Evolutionary conservation across 495 filamentous ascomycete species (phyloP).

Genomic region (Cercophora newfieldiana): DNA sequence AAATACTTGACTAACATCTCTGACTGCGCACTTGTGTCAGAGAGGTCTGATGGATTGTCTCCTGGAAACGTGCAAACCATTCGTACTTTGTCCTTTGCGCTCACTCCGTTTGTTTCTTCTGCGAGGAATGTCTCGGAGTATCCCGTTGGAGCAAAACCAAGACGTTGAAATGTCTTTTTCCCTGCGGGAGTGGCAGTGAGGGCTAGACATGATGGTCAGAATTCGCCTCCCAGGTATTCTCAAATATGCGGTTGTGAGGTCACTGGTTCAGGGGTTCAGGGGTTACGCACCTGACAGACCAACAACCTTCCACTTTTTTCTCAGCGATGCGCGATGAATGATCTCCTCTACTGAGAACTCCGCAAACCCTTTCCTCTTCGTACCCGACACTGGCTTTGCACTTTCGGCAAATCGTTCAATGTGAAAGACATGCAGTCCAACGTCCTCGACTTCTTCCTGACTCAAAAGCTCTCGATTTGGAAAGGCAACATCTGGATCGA

Average conservation of each 20-base stretch:
- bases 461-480: conserved; percentile 39
- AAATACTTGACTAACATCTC: background rate
- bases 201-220: conserved; percentile 20
- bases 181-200: conserved; percentile 34
- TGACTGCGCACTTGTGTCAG: background rate
- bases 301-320: conserved; percentile 26
- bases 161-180: conserved; percentile 26
- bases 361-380: conserved; percentile 17
- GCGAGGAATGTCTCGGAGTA: conserved; percentile 31
- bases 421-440: conserved; percentile 40
- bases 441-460: conserved; percentile 24
- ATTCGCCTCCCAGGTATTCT: no score
- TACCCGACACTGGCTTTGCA: no score
- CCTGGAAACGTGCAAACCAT: background rate
- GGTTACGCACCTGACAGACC: conserved; percentile 32
- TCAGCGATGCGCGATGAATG: conserved; percentile 12
- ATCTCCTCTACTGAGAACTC: conserved; percentile 29
- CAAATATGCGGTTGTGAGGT: background rate
- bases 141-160: conserved; percentile 33
- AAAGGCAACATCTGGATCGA: conserved; percentile 65
- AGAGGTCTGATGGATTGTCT: background rate
- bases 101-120: background rate
- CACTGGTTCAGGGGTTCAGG: background rate
- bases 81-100: background rate
- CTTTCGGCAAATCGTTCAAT: conserved; percentile 29